Evolutionary conservation across 2,329 filamentous ascomycete genomes (phyloP).

Genomic region (Neocatenulostroma microsporum): DNA sequence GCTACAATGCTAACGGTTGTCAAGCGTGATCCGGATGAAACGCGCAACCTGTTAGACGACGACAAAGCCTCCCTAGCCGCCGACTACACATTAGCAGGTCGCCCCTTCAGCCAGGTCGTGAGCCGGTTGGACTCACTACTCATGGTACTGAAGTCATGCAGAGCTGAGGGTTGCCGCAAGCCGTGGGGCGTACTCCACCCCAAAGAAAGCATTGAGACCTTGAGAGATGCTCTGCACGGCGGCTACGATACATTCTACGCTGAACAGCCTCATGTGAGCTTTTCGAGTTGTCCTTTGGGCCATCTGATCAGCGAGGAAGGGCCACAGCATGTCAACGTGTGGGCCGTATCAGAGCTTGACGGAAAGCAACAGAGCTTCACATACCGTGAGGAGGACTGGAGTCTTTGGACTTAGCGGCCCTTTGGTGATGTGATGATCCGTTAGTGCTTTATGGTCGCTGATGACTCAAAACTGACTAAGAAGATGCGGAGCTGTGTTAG

Average conservation of each 20-base stretch:
- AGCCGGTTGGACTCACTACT: constrained; percentile 25
- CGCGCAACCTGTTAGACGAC: constrained; percentile 17
- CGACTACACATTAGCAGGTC: constrained; percentile 14
- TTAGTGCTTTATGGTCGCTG: too few species aligned
- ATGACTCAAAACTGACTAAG: too few species aligned
- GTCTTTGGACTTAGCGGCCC: constrained; percentile 12
- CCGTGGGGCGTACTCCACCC: constrained; percentile 27
- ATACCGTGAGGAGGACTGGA: constrained; percentile 12
- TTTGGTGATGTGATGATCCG: too few species aligned
- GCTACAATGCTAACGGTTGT: background rate
- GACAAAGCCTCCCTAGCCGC: constrained; percentile 6
- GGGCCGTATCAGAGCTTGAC: constrained; percentile 10
- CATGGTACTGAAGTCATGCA: constrained; percentile 28
- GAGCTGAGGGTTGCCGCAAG: constrained; percentile 17
- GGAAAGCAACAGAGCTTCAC: constrained; percentile 10
- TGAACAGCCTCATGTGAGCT: constrained; percentile 40
- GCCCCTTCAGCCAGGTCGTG: constrained; percentile 16
- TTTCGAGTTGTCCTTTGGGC: constrained; percentile 47
- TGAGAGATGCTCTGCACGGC: constrained; percentile 19
- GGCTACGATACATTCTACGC: constrained; percentile 27
- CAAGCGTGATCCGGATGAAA: constrained; percentile 18
- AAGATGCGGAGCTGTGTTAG: too few species aligned
- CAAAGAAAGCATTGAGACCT: constrained; percentile 16
- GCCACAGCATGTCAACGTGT: constrained; percentile 26
- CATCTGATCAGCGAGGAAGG: constrained; percentile 52